These are phyloP conservation scores for Thalia dealbata DNA, from an alignment of 176 grass and related monocot species.

Conservation along the genomic window DNA sequence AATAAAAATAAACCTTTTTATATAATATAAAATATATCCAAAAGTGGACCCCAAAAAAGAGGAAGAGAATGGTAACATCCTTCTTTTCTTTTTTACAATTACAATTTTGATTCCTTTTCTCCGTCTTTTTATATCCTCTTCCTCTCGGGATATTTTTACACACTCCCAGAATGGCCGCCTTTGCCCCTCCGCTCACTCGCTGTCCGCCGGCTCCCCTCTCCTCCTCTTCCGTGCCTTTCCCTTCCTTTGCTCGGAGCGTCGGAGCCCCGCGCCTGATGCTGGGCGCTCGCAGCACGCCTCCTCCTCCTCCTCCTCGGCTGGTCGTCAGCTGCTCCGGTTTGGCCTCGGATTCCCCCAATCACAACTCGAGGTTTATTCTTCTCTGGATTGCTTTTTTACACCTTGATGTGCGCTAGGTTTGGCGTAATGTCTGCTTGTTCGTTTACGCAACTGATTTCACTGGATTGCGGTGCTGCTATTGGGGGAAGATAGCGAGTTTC, in stretches of 20 bases:
- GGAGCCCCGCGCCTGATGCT: neutral
- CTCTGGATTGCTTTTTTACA: too few species aligned
- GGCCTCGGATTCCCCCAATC: constrained; percentile 4
- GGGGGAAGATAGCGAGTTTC: neutral
- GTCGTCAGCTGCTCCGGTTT: constrained; percentile 4
- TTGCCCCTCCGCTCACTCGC: neutral
- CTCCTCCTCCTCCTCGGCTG: neutral
- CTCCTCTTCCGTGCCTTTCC: neutral
- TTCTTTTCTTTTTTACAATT: too few species aligned
- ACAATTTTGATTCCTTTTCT: too few species aligned
- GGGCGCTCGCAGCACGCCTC: neutral
- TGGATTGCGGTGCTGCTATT: neutral
- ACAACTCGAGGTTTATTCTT: neutral
- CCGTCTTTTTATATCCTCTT: neutral
- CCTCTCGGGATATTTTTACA: neutral
- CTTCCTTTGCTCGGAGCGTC: neutral
- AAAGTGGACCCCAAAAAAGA: too few species aligned
- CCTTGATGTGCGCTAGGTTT: neutral
- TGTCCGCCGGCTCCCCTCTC: neutral
- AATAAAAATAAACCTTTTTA: too few species aligned
- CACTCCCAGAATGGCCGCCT: neutral
- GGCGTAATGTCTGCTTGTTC: neutral
- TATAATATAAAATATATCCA: too few species aligned
- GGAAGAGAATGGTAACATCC: neutral
- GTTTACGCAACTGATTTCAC: neutral